Base-by-base conservation (phyloP, 169 alveolate species). In the Eimeria brunetti region DNA sequence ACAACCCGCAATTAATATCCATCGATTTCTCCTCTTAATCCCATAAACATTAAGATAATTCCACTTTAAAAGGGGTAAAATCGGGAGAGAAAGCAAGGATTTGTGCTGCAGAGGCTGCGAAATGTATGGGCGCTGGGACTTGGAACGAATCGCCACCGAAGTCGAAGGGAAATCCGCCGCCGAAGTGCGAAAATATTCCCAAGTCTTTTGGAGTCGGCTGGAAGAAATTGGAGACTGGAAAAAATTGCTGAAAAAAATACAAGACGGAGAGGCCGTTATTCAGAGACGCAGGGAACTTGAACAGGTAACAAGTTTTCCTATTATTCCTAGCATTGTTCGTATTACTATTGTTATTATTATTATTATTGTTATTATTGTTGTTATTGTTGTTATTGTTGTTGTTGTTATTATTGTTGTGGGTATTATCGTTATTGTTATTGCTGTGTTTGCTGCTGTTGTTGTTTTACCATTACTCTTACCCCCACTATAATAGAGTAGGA, bases 261-360 rank as follows among this genome's bases (percentile, higher is more conserved):
- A 97, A 92, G 97, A 88, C 89, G 98, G 98, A 1, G 98, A 97
- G 53, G 98, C 96, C 8, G 96, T 90, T 33, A 96, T 97, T 20
- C 90, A 95, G 91, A 94, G 95, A 62, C 67, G 97, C 14, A 84
- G 96, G 33, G 97, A 95, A 84, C 94, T 96, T 12, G 97, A 97
- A 53, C 97, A 97, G 94, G 98, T 95, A 89, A 20, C 67, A 58
- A 58, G 14, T 58, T 18, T 18, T 58, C 22, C 14, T 18, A 38
- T 88, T 20, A 44, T 44, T 36, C 88, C 14, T 41, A 18, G 18
- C 18, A 44, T 18, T 38, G 14, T 22, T 22, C 16, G 16, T 22
- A 33, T 69, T n/a, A 69, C 16, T 4, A 11, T 1, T 22, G 11
- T 22, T 16, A 69, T 69, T 22, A 69, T 22, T 69, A 30, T 69